Evolutionary conservation across 306 rosid species (phyloP), one percentile per base, ranked within the genome.

Genomic region (Urtica urens): DNA sequence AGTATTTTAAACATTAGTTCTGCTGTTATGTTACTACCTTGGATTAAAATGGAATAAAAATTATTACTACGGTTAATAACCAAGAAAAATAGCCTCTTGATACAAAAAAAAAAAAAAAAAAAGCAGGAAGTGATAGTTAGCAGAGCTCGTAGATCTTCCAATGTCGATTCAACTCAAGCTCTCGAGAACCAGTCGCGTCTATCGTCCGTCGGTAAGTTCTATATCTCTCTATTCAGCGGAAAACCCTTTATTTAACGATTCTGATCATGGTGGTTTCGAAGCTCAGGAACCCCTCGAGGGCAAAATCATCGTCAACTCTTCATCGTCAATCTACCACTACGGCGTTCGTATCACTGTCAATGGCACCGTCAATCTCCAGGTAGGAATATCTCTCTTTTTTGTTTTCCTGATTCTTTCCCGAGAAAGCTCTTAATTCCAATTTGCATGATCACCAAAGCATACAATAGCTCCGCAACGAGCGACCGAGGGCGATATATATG

Each of bases 311-410:
- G 61, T 84, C 24, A 77, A 72, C 45, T 65, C 82, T 13, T 41
- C 74, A 18, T 81, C 92, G 64, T 72, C 93, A 19, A 64, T 84
- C 60, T 81, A 84, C 14, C 95, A 90, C 65, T 63, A 65, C 60
- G 97, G 94, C 38, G 63, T 90, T 63, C 90, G 82, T 47, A 55
- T 84, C 21, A 59, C 73, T 9, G 29, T 84, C 65, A 81, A 77
- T 55, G 97, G 92, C 63, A 74, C 87, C 38, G 95, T 79, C 74
- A 81, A 60, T 55, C 61, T 90, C 62, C 97, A 90, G 97, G 95
- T 72, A 37, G 17, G 9, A 49, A n/a, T 53, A 19, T 7, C 4
- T 7, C 56, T 49, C 15, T 43, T n/a, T n/a, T n/a, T n/a, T n/a
- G n/a, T n/a, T n/a, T n/a, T n/a, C n/a, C 64, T 26, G 26, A 31